Conservation (phyloP, 495 filamentous ascomycete genomes). For the Darksidea phi region DNA sequence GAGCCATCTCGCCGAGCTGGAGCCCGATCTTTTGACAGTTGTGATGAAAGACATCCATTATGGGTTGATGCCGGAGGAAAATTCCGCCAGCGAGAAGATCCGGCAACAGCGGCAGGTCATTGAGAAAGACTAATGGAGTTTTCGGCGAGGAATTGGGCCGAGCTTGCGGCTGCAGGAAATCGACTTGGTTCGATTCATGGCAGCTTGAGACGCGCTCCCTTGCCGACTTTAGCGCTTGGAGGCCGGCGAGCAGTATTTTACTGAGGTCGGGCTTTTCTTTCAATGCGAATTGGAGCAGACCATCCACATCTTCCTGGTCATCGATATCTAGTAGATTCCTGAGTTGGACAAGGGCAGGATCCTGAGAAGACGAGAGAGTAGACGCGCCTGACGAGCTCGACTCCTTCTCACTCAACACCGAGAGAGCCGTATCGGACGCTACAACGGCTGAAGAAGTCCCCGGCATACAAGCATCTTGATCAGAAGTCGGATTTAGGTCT, state of each 20-base stretch:
- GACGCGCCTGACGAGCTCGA: not conserved
- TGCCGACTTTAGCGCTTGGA: not conserved
- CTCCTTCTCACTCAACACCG: no score
- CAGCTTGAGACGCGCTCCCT: not conserved
- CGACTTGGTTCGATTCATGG: not conserved
- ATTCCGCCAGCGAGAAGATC: not conserved
- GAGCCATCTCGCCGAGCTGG: not conserved
- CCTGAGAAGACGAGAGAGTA: not conserved
- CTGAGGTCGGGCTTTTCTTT: not conserved
- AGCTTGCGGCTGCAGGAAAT: not conserved
- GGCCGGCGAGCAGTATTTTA: not conserved
- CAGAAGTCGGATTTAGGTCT: not conserved
- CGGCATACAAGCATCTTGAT: not conserved
- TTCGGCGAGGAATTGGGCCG: not conserved
- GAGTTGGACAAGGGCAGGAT: not conserved
- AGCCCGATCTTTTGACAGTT: slow-evolving; percentile 9
- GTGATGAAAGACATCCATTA: not conserved
- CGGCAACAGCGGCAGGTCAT: not conserved
- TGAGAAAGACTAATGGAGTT: not conserved
- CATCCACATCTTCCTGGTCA: not conserved
- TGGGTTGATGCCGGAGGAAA: slow-evolving; percentile 6
- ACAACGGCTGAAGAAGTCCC: no score
- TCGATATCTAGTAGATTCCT: not conserved
- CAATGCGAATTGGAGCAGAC: slow-evolving; percentile 1
- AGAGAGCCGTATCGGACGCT: no score